Evolutionary conservation across 2,329 filamentous ascomycete species (phyloP).

Genomic region (Paradendryphiella salina): DNA sequence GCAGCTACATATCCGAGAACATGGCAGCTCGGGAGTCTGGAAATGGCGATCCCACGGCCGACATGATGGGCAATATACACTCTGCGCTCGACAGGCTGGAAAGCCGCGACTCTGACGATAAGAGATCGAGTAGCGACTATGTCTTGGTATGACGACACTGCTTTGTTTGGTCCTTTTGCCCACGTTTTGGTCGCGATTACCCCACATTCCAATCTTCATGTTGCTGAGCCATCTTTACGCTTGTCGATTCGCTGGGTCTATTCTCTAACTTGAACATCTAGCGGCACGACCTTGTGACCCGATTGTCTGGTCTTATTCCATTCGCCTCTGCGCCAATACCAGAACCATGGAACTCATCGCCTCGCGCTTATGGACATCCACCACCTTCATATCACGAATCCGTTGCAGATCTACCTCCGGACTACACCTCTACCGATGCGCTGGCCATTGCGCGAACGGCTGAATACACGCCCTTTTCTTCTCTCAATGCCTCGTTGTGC

Average conservation of each 20-base stretch:
- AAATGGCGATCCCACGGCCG: conserved; percentile 28
- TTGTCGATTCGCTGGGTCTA: conserved; percentile 4
- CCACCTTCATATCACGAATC: conserved; percentile 53
- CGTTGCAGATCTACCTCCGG: conserved; percentile 49
- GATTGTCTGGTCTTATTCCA: conserved; percentile 21
- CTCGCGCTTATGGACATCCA: conserved; percentile 25
- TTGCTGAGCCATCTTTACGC: conserved; percentile 9
- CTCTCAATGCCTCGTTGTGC: conserved; percentile 38
- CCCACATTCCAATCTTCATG: conserved; percentile 13
- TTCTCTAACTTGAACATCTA: conserved; percentile 30
- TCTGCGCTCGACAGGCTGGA: conserved; percentile 38
- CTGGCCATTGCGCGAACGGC: conserved; percentile 45
- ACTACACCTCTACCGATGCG: conserved; percentile 51
- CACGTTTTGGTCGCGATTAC: conserved; percentile 22
- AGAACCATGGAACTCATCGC: conserved; percentile 32
- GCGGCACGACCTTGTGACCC: conserved; percentile 31
- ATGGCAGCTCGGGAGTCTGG: conserved; percentile 29
- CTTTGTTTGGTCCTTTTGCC: conserved; percentile 27
- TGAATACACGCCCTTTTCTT: conserved; percentile 38
- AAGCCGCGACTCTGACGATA: conserved; percentile 27
- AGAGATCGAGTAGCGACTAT: conserved; percentile 21
- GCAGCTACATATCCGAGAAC: conserved; percentile 20
- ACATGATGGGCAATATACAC: conserved; percentile 33
- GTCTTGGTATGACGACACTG: conserved; percentile 43
- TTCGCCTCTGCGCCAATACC: conserved; percentile 24